Conservation (phyloP, 345 rosid species). For the Moricandia moricandioides region DNA sequence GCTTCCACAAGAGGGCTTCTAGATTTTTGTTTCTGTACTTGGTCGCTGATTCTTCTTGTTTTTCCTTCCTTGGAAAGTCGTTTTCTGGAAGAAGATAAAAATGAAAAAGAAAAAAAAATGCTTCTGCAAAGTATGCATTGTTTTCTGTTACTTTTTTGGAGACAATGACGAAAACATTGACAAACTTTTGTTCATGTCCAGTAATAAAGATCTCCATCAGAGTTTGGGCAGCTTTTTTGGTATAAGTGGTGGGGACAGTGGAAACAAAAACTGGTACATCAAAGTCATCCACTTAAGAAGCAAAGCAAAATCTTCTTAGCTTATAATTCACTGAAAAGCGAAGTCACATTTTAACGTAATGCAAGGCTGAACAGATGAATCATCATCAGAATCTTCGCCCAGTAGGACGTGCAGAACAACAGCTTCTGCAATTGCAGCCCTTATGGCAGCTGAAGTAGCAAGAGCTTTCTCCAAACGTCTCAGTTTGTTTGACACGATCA, state of each 20-base stretch:
- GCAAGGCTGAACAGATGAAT: too few species aligned
- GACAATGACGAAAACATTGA: neutral
- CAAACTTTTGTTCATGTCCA: neutral
- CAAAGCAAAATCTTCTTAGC: neutral
- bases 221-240: neutral
- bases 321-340: neutral
- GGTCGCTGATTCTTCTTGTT: neutral
- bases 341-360: too few species aligned
- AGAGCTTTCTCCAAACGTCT: too few species aligned
- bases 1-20: neutral
- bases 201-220: neutral
- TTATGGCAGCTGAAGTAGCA: too few species aligned
- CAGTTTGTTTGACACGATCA: too few species aligned
- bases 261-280: neutral
- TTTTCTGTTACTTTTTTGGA: neutral
- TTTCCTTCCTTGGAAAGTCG: neutral
- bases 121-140: neutral
- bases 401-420: too few species aligned
- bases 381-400: too few species aligned
- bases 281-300: neutral
- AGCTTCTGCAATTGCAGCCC: too few species aligned
- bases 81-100: neutral
- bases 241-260: neutral
- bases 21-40: constrained; percentile 1
- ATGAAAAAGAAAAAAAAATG: neutral